A percentile compares a stretch with the other conserved stretches of the same genome.
Evolutionary conservation across 164 flowering plant species (phyloP).

Genomic region (Piper longum): DNA sequence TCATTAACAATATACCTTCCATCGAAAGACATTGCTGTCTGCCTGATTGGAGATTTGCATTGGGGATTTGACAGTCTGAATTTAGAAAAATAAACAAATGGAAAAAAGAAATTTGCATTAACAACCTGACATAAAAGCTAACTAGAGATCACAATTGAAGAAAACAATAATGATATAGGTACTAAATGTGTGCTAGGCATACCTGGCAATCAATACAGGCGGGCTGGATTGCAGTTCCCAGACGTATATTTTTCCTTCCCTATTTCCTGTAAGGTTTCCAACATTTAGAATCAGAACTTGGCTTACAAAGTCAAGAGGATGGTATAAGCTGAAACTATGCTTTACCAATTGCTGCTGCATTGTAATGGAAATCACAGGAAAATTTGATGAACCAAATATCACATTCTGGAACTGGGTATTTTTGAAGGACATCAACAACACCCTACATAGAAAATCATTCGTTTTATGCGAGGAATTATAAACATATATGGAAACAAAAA

Average conservation of each 20-base stretch:
- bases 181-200: slow-evolving; percentile 1
- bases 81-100: background rate
- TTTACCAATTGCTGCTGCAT: slow-evolving; percentile 75
- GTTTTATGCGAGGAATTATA: no score
- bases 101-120: no score
- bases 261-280: slow-evolving; percentile 42
- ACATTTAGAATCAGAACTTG: background rate
- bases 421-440: slow-evolving; percentile 75
- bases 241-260: slow-evolving; percentile 91
- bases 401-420: slow-evolving; percentile 95
- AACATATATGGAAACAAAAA: no score
- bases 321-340: background rate
- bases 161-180: background rate
- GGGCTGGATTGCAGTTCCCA: slow-evolving; percentile 96
- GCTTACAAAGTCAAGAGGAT: background rate
- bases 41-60: slow-evolving; percentile 82
- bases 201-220: slow-evolving; percentile 77
- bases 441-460: slow-evolving; percentile 28
- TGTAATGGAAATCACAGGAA: slow-evolving; percentile 87
- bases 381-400: slow-evolving; percentile 99
- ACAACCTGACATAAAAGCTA: background rate
- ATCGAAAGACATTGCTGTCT: slow-evolving; percentile 92
- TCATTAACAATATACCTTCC: slow-evolving; percentile 47
- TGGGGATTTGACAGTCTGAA: slow-evolving; percentile 71
- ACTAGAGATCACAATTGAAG: background rate